Evolutionary conservation across 2,329 filamentous ascomycete species (phyloP), one percentile per base, ranked within the genome.

Genomic region (Aspergillus oerlinghausenensis): DNA sequence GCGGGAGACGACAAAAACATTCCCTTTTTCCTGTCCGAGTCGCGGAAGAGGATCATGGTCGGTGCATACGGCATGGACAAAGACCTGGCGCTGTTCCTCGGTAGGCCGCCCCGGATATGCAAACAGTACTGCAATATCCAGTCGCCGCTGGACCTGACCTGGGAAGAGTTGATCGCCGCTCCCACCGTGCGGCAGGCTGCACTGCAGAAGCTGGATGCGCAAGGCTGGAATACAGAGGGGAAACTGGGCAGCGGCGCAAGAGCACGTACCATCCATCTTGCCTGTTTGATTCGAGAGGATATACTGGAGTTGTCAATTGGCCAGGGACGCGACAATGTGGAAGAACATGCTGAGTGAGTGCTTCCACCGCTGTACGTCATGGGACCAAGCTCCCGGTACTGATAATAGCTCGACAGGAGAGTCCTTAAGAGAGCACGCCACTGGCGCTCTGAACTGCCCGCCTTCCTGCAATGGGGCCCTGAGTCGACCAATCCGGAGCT

Each of bases 41-140:
- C 78, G 1, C 67, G 76, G 14, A 68, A 69, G 38, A 63, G 69
- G 2, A 64, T 67, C 1, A 77, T 79, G 61, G 70, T 71, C 1
- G 68, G 70, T 1, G 69, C 71, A 4, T 80, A 78, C 53, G 71
- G 73, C 0, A 69, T 72, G 0, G 78, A 80, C 58, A 80, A 79
- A 55, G 75, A 74, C 26, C 60, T 79, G 2, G 73, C 76, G 0
- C 74, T 79, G 2, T 78, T 79, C 38, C 68, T 80, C 1, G 78
- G 78, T 2, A 71, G 78, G 1, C 78, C 78, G 0, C 76, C 77
- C 3, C 70, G 77, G 3, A 74, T 80, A 6, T 66, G 67, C 25
- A 65, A 69, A 38, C 68, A 69, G 21, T 77, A 72, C 54, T 77
- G 75, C 59, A 60, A 65, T 26, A 45, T 64, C 2, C 56, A 43